phyloP scores from a whole-genome alignment of 2,329 filamentous ascomycete genomes.

The Paraphaeosphaeria sporulosa region DNA sequence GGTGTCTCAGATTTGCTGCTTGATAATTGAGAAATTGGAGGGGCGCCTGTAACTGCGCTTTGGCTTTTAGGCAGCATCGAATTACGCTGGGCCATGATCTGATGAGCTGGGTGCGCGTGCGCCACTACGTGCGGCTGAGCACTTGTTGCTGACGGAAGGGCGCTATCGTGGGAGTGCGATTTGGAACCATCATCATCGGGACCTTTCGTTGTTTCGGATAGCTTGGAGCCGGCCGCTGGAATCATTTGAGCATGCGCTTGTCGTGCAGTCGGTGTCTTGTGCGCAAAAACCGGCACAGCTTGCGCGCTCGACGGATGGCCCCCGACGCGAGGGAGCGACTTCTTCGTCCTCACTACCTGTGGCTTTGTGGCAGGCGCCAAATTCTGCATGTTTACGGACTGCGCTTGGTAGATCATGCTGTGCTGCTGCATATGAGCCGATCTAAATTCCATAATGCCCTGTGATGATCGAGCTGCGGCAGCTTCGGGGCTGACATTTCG shows the following conservation, averaged over 20 bases:
- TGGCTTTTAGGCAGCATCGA: background rate
- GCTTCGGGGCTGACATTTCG: constrained; percentile 15
- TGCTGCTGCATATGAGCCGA: constrained; percentile 9
- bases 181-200: background rate
- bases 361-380: constrained; percentile 11
- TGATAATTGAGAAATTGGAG: background rate
- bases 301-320: background rate
- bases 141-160: constrained; percentile 2
- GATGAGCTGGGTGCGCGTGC: constrained; percentile 11
- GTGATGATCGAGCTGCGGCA: constrained; percentile 10
- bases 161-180: background rate
- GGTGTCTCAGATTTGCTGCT: background rate
- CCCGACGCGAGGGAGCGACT: constrained; percentile 25
- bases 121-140: constrained; percentile 5
- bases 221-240: background rate
- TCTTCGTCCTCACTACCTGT: constrained; percentile 12
- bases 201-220: too few relatives aligned
- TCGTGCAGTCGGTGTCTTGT: constrained; percentile 3
- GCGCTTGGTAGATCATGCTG: constrained; percentile 10
- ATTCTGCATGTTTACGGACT: constrained; percentile 11
- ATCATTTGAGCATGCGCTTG: background rate
- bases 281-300: constrained; percentile 10
- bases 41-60: background rate
- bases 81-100: constrained; percentile 1
- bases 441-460: background rate